A percentile compares a stretch with the other conserved stretches of the same genome.
phyloP scores from a whole-genome alignment of 768 basidiomycete species.

The Myochromella boudieri region DNA sequence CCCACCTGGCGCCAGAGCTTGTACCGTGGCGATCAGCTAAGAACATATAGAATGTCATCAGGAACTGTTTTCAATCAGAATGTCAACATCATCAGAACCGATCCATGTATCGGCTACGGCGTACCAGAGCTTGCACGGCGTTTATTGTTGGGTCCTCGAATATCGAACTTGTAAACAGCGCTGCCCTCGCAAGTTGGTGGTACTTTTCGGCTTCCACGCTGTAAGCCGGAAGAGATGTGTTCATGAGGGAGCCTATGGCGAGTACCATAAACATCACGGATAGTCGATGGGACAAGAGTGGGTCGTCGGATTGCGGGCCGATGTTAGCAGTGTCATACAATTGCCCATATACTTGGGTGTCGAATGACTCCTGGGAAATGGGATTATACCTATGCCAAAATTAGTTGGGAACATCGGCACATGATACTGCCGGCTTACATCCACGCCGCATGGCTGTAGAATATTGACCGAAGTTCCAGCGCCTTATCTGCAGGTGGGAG shows the following conservation, averaged over 20 bases:
- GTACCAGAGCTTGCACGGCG: slow-evolving; percentile 65
- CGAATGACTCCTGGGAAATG: slow-evolving; percentile 57
- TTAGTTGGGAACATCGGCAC: slow-evolving; percentile 6
- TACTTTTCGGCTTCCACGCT: slow-evolving; percentile 71
- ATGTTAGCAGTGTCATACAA: slow-evolving; percentile 54
- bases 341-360: slow-evolving; percentile 55
- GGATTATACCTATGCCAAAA: slow-evolving; percentile 60
- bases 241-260: slow-evolving; percentile 65
- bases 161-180: slow-evolving; percentile 61
- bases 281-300: slow-evolving; percentile 57
- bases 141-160: slow-evolving; percentile 69
- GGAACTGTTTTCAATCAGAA: slow-evolving; percentile 38
- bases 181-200: slow-evolving; percentile 63
- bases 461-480: slow-evolving; percentile 57
- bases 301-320: slow-evolving; percentile 47
- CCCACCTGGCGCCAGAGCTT: slow-evolving; percentile 64
- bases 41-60: slow-evolving; percentile 73
- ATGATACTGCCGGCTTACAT: slow-evolving; percentile 45
- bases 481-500: slow-evolving; percentile 64
- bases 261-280: slow-evolving; percentile 67
- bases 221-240: slow-evolving; percentile 54
- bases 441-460: slow-evolving; percentile 68
- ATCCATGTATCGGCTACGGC: slow-evolving; percentile 23
- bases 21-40: slow-evolving; percentile 68
- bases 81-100: slow-evolving; percentile 13